Percentiles rank a stretch among this genome's conserved stretches.
phyloP scores from a whole-genome alignment of 164 flowering plant species.

The Stephania cephalantha region DNA sequence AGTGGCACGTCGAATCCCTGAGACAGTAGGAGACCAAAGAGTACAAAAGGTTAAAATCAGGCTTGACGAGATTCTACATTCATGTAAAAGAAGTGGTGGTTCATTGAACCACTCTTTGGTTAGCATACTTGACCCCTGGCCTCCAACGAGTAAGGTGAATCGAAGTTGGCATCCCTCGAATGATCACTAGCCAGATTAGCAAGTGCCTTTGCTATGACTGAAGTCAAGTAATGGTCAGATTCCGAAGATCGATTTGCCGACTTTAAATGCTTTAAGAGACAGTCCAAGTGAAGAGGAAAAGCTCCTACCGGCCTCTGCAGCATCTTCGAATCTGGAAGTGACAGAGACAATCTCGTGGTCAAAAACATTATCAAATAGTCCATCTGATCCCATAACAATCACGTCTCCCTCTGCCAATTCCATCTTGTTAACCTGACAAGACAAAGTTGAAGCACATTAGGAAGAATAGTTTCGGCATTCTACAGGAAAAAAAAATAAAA shows the following conservation, averaged over 20 bases:
- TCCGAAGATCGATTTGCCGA: neutral
- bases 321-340: conserved; percentile 35
- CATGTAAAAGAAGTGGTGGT: neutral
- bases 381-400: conserved; percentile 89
- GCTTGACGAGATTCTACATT: neutral
- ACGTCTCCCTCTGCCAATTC: conserved; percentile 66
- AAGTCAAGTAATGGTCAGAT: conserved; percentile 16
- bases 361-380: conserved; percentile 85
- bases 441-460: neutral
- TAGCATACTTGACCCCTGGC: conserved; percentile 59
- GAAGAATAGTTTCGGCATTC: neutral
- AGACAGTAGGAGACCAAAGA: neutral
- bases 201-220: conserved; percentile 72
- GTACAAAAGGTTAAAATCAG: neutral
- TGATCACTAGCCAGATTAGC: conserved; percentile 68
- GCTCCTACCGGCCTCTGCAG: conserved; percentile 56
- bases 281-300: conserved; percentile 3
- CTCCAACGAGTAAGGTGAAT: conserved; percentile 78
- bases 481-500: neutral
- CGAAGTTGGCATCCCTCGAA: conserved; percentile 61
- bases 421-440: conserved; percentile 48
- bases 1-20: conserved; percentile 75
- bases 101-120: neutral
- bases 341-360: conserved; percentile 67
- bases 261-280: neutral